A percentile compares a stretch with the other conserved stretches of the same genome.
These are phyloP conservation scores for Takashimella koratensis DNA, from an alignment of 1,284 basidiomycete genomes.

Conservation along the genomic window DNA sequence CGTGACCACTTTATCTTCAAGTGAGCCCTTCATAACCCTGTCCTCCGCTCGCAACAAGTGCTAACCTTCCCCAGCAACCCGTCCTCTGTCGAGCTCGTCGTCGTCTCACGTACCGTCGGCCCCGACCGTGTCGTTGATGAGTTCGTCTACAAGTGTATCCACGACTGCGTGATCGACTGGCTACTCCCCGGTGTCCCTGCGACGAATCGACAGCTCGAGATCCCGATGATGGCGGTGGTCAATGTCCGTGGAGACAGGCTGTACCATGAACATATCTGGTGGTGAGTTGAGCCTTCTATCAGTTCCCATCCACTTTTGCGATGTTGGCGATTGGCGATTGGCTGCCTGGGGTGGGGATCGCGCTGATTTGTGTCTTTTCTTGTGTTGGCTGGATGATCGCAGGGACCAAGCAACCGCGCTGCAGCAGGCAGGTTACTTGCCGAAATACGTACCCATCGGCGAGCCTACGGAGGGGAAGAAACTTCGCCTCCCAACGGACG, in stretches of 20 bases:
- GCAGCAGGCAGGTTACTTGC: constrained; percentile 21
- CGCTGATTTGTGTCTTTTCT: no score
- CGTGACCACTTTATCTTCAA: constrained; percentile 39
- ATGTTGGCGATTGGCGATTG: no score
- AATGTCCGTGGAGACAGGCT: constrained; percentile 58
- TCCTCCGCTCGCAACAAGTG: not conserved
- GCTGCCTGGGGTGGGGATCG: no score
- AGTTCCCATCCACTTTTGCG: not conserved
- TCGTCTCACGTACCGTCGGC: constrained; percentile 24
- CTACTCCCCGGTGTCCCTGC: constrained; percentile 52
- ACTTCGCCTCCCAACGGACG: constrained; percentile 21
- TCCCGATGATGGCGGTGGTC: constrained; percentile 59
- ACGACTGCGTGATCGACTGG: constrained; percentile 55
- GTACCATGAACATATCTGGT: constrained; percentile 54
- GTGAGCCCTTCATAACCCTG: constrained; percentile 10
- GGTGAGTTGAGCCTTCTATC: constrained; percentile 21
- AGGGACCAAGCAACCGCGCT: constrained; percentile 29
- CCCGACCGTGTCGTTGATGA: constrained; percentile 28
- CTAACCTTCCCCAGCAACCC: constrained; percentile 12
- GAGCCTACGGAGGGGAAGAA: constrained; percentile 2
- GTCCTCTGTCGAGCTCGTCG: constrained; percentile 47
- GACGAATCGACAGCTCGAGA: constrained; percentile 52
- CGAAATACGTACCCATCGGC: constrained; percentile 10
- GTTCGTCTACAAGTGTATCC: constrained; percentile 47
- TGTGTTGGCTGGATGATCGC: no score